These are phyloP conservation scores for Cercospora sojina DNA, from an alignment of 2,329 filamentous ascomycete species.

Conservation along the genomic window DNA sequence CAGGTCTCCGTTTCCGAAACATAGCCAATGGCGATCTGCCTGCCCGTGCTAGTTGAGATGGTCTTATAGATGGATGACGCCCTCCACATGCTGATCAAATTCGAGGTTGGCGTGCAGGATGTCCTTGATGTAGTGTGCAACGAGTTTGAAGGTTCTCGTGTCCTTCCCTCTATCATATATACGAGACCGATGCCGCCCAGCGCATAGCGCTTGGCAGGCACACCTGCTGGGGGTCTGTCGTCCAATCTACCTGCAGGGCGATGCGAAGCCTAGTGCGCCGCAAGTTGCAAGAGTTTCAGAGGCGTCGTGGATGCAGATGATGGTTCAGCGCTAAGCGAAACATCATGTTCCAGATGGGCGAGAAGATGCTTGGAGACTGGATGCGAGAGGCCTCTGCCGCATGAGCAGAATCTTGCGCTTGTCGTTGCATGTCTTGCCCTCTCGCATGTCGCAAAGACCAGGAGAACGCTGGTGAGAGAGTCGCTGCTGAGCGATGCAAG, in stretches of 20 bases:
- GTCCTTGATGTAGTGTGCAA: background rate
- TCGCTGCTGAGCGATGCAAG: too few species aligned
- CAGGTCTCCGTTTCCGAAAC: background rate
- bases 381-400: too few species aligned
- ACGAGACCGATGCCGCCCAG: background rate
- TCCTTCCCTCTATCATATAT: background rate
- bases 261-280: too few species aligned
- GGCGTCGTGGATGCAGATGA: too few species aligned
- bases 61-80: background rate
- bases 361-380: too few species aligned
- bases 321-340: too few species aligned
- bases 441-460: too few species aligned
- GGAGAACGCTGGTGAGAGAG: too few species aligned
- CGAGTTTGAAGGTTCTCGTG: background rate
- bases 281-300: too few species aligned
- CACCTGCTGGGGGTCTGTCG: background rate
- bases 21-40: background rate
- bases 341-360: too few species aligned
- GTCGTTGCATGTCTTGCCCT: too few species aligned
- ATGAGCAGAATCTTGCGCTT: too few species aligned
- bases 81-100: background rate
- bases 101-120: background rate
- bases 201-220: background rate
- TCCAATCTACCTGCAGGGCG: background rate
- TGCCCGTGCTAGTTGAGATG: background rate